Conservation (phyloP, 495 filamentous ascomycete genomes). For the Chaetomium fimeti region DNA sequence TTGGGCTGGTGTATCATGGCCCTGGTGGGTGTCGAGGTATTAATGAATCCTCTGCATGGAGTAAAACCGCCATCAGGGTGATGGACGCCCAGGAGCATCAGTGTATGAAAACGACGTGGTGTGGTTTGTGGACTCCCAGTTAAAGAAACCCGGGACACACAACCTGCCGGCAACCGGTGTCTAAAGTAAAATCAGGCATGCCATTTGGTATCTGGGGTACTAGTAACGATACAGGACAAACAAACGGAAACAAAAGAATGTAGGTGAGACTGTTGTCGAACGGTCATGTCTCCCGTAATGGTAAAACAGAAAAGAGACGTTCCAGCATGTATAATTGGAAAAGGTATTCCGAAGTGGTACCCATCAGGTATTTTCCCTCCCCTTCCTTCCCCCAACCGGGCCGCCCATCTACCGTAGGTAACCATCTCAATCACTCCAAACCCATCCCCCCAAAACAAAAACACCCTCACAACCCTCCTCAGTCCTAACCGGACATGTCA, state of each 20-base stretch:
- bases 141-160: no score
- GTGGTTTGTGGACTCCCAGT: no score
- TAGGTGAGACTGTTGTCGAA: neutral
- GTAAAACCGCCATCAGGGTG: no score
- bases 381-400: no score
- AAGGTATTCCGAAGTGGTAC: neutral
- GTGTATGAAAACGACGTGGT: no score
- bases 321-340: neutral
- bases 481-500: slow-evolving; percentile 19
- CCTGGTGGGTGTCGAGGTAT: no score
- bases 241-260: neutral
- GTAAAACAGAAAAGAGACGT: neutral
- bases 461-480: no score
- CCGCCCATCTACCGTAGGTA: no score
- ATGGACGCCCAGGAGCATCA: no score
- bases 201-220: neutral
- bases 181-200: neutral
- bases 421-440: neutral
- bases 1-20: no score
- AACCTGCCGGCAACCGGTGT: no score
- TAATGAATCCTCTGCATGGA: no score
- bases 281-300: neutral
- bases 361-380: neutral
- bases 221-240: neutral
- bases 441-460: neutral